These are phyloP conservation scores for Avena eriantha DNA, from an alignment of 176 grass and related monocot species.

Conservation along the genomic window DNA sequence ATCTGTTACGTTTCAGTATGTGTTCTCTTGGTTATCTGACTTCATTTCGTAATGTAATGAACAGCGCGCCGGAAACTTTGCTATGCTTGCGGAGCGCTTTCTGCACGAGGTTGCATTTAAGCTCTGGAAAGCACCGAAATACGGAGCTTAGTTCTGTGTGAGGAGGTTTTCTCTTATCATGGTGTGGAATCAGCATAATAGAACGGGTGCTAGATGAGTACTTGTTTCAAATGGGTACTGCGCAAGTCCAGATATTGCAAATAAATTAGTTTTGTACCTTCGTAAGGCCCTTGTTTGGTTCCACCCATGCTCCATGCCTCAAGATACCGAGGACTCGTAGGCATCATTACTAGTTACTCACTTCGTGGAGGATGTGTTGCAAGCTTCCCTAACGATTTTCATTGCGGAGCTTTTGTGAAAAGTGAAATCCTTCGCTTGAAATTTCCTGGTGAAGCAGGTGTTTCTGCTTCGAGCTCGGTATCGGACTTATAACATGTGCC, in stretches of 20 bases:
- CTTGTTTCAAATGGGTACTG: not conserved
- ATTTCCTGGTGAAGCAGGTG: not conserved
- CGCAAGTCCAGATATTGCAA: not conserved
- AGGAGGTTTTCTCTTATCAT: not conserved
- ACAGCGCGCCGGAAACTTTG: slow-evolving; percentile 67
- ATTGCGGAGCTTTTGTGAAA: not conserved
- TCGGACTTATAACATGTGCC: not conserved
- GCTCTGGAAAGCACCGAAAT: slow-evolving; percentile 97
- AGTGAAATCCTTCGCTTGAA: not conserved
- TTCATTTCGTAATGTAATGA: slow-evolving; percentile 14
- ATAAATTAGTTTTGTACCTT: not conserved
- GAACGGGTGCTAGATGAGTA: not conserved
- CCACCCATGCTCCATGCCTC: not conserved
- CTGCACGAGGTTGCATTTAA: slow-evolving; percentile 97
- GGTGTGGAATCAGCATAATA: not conserved
- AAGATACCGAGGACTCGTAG: not conserved
- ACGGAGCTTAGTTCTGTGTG: slow-evolving; percentile 65
- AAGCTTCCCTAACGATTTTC: not conserved
- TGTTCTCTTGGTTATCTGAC: not conserved
- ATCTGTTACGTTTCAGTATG: not conserved
- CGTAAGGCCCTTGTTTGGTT: not conserved
- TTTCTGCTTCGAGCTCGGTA: not conserved
- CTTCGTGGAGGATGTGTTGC: not conserved
- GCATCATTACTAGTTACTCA: not conserved
- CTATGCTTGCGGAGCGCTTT: slow-evolving; percentile 81